These are phyloP conservation scores for Trichoderma gracile DNA, from an alignment of 2,329 filamentous ascomycete species.

Conservation along the genomic window DNA sequence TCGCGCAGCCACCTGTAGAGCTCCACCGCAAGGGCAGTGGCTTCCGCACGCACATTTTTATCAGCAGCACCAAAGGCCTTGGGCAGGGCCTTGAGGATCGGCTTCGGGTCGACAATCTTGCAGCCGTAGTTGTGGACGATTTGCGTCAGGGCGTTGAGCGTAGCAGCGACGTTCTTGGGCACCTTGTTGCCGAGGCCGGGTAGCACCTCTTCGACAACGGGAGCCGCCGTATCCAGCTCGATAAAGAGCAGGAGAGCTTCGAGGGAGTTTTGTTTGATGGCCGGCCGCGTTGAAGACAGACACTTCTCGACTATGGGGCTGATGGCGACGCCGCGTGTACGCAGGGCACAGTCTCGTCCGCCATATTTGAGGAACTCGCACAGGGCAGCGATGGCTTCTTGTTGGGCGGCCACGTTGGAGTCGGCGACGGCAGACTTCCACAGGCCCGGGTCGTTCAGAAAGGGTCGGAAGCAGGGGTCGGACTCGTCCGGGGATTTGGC, in stretches of 20 bases:
- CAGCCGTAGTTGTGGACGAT: constrained; percentile 95
- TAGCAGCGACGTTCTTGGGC: constrained; percentile 77
- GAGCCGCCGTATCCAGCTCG: constrained; percentile 82
- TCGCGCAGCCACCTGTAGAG: constrained; percentile 96
- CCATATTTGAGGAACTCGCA: constrained; percentile 93
- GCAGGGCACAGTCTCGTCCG: constrained; percentile 73
- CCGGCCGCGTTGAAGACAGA: constrained; percentile 80
- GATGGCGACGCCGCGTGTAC: constrained; percentile 75
- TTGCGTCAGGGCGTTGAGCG: constrained; percentile 72
- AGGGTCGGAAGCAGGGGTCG: constrained; percentile 83
- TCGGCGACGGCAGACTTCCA: constrained; percentile 94
- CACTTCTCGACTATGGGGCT: constrained; percentile 87
- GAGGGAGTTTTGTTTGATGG: constrained; percentile 81
- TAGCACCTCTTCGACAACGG: constrained; percentile 86
- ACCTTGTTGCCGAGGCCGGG: constrained; percentile 83
- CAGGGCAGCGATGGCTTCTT: constrained; percentile 84
- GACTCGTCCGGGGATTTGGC: constrained; percentile 80
- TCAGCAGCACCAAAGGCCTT: constrained; percentile 95
- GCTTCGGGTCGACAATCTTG: constrained; percentile 91
- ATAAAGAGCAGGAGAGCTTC: constrained; percentile 87
- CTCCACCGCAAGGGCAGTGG: constrained; percentile 87
- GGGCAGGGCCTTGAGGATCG: constrained; percentile 81
- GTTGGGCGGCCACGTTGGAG: constrained; percentile 94
- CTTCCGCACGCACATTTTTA: constrained; percentile 95
- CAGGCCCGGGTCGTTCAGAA: constrained; percentile 77